These are phyloP conservation scores for Bremia lactucae DNA, from an alignment of 352 stramenopile genomes.

Conservation along the genomic window DNA sequence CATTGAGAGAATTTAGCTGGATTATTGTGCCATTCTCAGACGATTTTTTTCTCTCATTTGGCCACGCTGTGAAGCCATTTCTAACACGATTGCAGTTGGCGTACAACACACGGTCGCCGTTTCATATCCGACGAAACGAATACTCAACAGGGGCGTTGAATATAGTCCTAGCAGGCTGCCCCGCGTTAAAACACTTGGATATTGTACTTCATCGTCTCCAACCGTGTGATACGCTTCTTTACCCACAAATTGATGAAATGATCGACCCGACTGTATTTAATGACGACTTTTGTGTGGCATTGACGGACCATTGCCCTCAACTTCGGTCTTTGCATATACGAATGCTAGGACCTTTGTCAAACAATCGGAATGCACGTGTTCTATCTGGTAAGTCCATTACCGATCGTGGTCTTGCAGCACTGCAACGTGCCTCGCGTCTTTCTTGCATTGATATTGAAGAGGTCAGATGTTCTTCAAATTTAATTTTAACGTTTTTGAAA, in stretches of 20 bases:
- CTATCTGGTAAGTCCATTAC: conserved; percentile 24
- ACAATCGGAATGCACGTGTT: conserved; percentile 11
- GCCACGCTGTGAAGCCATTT: conserved; percentile 20
- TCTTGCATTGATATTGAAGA: conserved; percentile 27
- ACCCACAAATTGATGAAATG: conserved; percentile 51
- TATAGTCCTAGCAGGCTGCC: conserved; percentile 21
- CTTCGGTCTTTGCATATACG: conserved; percentile 28
- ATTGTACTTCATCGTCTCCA: conserved; percentile 39
- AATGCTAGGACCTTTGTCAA: conserved; percentile 17
- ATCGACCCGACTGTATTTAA: conserved; percentile 42
- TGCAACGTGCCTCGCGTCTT: conserved; percentile 15
- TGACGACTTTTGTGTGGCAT: conserved; percentile 23
- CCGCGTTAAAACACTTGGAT: conserved; percentile 25
- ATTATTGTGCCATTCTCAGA: conserved; percentile 55
- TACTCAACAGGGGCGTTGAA: conserved; percentile 37
- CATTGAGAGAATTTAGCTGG: conserved; percentile 54
- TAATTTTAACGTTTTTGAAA: conserved; percentile 16
- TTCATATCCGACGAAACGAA: conserved; percentile 36
- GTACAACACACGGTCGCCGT: conserved; percentile 39
- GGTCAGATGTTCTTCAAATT: conserved; percentile 20
- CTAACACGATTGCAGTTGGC: conserved; percentile 36
- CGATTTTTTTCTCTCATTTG: conserved; percentile 53
- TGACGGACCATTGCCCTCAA: conserved; percentile 14
- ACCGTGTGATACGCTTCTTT: conserved; percentile 33
- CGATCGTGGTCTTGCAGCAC: conserved; percentile 18